phyloP scores from a whole-genome alignment of 2,329 filamentous ascomycete genomes.

The Fusarium piperis region DNA sequence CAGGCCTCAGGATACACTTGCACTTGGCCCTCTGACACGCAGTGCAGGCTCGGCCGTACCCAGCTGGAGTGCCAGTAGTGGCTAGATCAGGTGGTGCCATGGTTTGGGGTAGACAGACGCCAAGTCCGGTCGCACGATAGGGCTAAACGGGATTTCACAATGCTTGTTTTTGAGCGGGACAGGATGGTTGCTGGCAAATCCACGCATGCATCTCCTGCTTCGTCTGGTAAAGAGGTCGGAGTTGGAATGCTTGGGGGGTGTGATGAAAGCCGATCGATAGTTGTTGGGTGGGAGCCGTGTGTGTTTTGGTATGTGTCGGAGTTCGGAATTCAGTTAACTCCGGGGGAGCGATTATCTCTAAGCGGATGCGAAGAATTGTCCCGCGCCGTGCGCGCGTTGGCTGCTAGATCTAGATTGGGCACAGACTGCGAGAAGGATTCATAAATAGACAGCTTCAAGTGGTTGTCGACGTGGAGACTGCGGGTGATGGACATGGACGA shows the following conservation, averaged over 20 bases:
- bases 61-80: conserved; percentile 44
- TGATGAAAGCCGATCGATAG: conserved; percentile 17
- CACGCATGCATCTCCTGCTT: neutral
- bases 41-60: conserved; percentile 57
- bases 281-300: neutral
- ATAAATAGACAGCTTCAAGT: neutral
- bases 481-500: neutral
- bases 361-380: neutral
- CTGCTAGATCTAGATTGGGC: neutral
- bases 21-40: conserved; percentile 60
- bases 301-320: conserved; percentile 3
- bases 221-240: neutral
- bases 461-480: neutral
- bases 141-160: conserved; percentile 19
- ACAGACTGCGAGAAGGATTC: neutral
- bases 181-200: conserved; percentile 12
- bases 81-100: conserved; percentile 38
- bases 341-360: neutral
- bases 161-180: conserved; percentile 1
- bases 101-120: conserved; percentile 7
- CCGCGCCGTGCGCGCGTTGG: neutral
- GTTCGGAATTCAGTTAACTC: conserved; percentile 20
- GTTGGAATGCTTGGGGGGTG: neutral
- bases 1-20: conserved; percentile 55
- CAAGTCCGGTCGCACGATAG: conserved; percentile 30